Evolutionary conservation across 2,329 filamentous ascomycete species (phyloP), one percentile per base, ranked within the genome.

Genomic region (Fusarium pseudoanthophilum): DNA sequence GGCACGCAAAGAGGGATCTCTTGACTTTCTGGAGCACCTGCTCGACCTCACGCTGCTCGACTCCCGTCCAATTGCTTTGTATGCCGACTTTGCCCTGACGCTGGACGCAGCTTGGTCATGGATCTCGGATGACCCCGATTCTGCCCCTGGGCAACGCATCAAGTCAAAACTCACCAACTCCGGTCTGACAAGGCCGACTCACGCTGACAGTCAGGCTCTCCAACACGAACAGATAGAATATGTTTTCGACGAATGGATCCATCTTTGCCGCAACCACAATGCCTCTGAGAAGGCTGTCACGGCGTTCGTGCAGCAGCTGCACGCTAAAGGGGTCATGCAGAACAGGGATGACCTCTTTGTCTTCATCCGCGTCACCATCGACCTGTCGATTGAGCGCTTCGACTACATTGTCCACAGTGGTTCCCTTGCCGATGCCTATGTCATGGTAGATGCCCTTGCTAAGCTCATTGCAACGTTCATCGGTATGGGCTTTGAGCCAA

Each of bases 221-320:
- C 91, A 91, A 75, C 90, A 91, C 71, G 94, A 97, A 70, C 94
- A 98, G 80, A 90, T 97, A 83, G 94, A 97, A 76, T 98, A 99
- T 79, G 88, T 98, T 26, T 98, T 99, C 78, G 95, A 95, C 48
- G 96, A 99, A 83, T 99, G 96, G 96, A 89, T 95, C 34, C 91
- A 92, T 67, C 88, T 98, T 13, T 92, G 88, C 83, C 92, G 92
- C 81, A 93, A 94, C 76, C 88, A 91, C n/a, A 90, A 92, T 74
- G 90, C 92, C 8, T 91, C 92, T 8, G 92, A 94, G 70, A 93
- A 92, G 78, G 89, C 92, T 1, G 87, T 91, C 60, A 85, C 88
- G 11, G 89, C 93, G 4, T 98, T 98, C 82, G 89, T 98, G 51
- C 91, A 92, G 77, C 95, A 98, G 81, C 85, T 98, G 78, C 92